Evolutionary conservation across 2,329 filamentous ascomycete genomes (phyloP).

Genomic region (Ophiocordyceps camponoti-floridani): DNA sequence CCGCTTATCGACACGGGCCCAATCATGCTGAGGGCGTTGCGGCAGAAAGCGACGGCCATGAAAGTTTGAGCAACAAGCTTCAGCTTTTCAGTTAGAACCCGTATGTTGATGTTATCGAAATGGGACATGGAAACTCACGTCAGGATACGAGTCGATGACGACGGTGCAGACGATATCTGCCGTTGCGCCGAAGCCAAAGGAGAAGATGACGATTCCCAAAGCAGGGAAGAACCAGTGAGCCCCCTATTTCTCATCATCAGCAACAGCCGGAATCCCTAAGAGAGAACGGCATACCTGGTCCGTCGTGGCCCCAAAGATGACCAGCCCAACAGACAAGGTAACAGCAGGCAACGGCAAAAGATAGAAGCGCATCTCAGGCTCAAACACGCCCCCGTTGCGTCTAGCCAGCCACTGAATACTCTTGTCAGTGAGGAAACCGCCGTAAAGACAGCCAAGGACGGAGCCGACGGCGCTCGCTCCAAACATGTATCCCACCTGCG

Average conservation of each 20-base stretch:
- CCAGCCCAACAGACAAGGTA: constrained; percentile 15
- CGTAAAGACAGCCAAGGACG: constrained; percentile 18
- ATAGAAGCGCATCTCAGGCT: constrained; percentile 25
- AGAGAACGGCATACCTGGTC: constrained; percentile 10
- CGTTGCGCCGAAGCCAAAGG: constrained; percentile 19
- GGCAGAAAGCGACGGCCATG: constrained; percentile 13
- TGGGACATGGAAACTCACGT: constrained; percentile 2
- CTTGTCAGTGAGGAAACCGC: constrained; percentile 19
- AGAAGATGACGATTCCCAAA: constrained; percentile 17
- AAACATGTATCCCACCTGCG: constrained; percentile 11
- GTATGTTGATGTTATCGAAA: neutral
- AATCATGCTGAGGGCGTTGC: constrained; percentile 11
- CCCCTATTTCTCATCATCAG: constrained; percentile 10
- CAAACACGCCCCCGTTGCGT: constrained; percentile 21
- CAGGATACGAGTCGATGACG: constrained; percentile 16
- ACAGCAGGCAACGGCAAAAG: constrained; percentile 11
- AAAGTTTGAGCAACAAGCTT: constrained; percentile 8
- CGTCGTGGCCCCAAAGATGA: constrained; percentile 20
- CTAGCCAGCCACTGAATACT: constrained; percentile 16
- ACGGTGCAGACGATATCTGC: constrained; percentile 17
- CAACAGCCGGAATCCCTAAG: neutral
- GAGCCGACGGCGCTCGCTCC: constrained; percentile 17
- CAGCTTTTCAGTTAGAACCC: neutral
- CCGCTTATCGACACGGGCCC: constrained; percentile 11
- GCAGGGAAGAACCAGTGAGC: constrained; percentile 24